Evolutionary conservation across 495 filamentous ascomycete genomes (phyloP).

Genomic region (Polyplosphaeria fusca): DNA sequence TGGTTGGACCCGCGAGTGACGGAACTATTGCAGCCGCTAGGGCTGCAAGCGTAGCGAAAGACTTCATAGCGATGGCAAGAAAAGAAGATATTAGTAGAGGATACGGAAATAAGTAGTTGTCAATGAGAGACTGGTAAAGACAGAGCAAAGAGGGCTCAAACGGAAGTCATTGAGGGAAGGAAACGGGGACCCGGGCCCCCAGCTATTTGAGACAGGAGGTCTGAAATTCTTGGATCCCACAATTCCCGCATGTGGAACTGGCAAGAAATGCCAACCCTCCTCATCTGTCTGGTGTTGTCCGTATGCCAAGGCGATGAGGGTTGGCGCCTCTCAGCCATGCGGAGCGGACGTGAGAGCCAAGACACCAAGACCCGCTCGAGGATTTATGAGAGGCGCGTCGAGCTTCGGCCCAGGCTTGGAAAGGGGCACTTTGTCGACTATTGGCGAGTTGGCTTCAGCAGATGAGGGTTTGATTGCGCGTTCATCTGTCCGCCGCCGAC

Average conservation of each 20-base stretch:
- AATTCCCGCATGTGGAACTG: slow-evolving; percentile 11
- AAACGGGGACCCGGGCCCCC: slow-evolving; percentile 3
- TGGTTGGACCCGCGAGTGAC: slow-evolving; percentile 12
- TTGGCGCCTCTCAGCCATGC: slow-evolving; percentile 14
- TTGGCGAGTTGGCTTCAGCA: slow-evolving; percentile 1
- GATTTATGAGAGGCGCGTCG: slow-evolving; percentile 5
- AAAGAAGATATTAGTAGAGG: slow-evolving; percentile 8
- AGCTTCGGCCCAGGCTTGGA: slow-evolving; percentile 15
- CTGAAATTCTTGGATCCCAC: not conserved
- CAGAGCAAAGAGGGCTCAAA: slow-evolving; percentile 14
- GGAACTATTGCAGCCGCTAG: slow-evolving; percentile 11
- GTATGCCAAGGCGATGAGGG: slow-evolving; percentile 18
- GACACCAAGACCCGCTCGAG: not conserved
- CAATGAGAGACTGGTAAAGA: slow-evolving; percentile 30
- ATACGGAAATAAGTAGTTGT: slow-evolving; percentile 11
- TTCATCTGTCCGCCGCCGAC: slow-evolving; percentile 6
- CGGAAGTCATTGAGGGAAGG: slow-evolving; percentile 9
- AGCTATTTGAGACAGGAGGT: slow-evolving; percentile 21
- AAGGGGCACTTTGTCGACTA: slow-evolving; percentile 10
- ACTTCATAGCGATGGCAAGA: slow-evolving; percentile 15
- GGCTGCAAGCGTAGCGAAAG: slow-evolving; percentile 10
- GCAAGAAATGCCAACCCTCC: slow-evolving; percentile 31
- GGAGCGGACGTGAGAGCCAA: slow-evolving; percentile 24
- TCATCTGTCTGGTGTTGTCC: slow-evolving; percentile 20
- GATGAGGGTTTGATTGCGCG: slow-evolving; percentile 14